Evolutionary conservation across 2,329 filamentous ascomycete species (phyloP).

Genomic region (Aspergillus ustus): DNA sequence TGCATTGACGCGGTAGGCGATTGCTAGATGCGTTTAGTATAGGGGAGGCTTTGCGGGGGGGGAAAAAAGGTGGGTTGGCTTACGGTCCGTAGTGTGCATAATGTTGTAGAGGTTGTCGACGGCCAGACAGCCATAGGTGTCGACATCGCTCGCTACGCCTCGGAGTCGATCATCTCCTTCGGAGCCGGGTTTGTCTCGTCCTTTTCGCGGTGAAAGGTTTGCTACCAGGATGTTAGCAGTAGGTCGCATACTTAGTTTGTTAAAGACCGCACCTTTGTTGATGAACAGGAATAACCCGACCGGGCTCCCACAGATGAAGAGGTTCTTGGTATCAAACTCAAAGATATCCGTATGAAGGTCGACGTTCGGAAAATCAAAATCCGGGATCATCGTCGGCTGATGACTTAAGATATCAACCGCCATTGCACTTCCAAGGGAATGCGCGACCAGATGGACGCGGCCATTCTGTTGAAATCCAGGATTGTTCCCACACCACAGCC

Average conservation of each 20-base stretch:
- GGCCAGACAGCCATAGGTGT: conserved; percentile 85
- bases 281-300: conserved; percentile 91
- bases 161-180: conserved; percentile 65
- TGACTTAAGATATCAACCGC: conserved; percentile 86
- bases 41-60: conserved; percentile 17
- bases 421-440: conserved; percentile 95
- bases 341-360: conserved; percentile 64
- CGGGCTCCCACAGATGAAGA: conserved; percentile 89
- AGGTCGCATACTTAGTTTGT: neutral
- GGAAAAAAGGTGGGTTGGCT: conserved; percentile 14
- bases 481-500: conserved; percentile 93
- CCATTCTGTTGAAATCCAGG: conserved; percentile 80
- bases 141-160: conserved; percentile 75
- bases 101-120: conserved; percentile 98
- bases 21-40: conserved; percentile 63
- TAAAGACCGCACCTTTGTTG: conserved; percentile 58
- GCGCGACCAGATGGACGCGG: conserved; percentile 87
- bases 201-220: conserved; percentile 74
- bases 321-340: conserved; percentile 87
- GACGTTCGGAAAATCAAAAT: conserved; percentile 43
- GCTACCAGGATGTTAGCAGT: conserved; percentile 41
- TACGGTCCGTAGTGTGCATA: conserved; percentile 70
- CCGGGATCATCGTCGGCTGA: conserved; percentile 75
- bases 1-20: conserved; percentile 90
- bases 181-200: conserved; percentile 74